Base-by-base conservation (phyloP, 2,329 filamentous ascomycete species). In the Dactylellina cionopaga region DNA sequence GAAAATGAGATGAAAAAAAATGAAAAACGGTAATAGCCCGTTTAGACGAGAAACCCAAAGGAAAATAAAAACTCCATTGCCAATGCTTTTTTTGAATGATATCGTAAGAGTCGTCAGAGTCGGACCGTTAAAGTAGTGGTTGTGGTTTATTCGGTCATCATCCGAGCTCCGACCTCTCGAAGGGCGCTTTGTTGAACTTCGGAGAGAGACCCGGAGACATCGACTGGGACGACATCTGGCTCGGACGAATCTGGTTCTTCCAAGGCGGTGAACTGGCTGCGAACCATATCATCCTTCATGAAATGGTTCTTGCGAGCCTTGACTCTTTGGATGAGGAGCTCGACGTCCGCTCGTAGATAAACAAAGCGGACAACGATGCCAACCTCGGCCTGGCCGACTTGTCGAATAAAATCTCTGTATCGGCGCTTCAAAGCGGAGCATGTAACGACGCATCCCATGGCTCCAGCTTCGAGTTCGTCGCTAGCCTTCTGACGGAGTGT, bases 361-460 rank as follows among this genome's bases (percentile, higher is more conserved):
- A 99, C 89, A 80, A 99, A 98, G 82, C 97, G 94, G 54, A 98
- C 87, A 73, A 86, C 84, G n/a, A 93, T 86, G 60, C 86, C 85
- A 60, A 88, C 86, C 75, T 88, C 85, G 80, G 90, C 90, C 82
- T 93, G 92, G 13, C 88, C 88, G 5, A 91, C 91, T 6, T 93
- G 88, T 29, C 91, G 88, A 79, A 95, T 92, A 74, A 94, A 91
- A 78, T 99, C 95, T 77, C 95, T 89, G 84, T 99, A 99, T 82
- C 96, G 97, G 80, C 91, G 91, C 85, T 98, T 98, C 59, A 99
- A 86, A 1, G 94, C 95, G 10, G 92, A 96, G 85, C 95, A 99
- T 58, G 95, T 96, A 72, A 99, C 86, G 52, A 99, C 91, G n/a
- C 97, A 95, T 51, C 92, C 90, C 27, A 85, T 82, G 15, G 86